Conservation (phyloP, 345 rosid species). For the Gossypium mustelinum region DNA sequence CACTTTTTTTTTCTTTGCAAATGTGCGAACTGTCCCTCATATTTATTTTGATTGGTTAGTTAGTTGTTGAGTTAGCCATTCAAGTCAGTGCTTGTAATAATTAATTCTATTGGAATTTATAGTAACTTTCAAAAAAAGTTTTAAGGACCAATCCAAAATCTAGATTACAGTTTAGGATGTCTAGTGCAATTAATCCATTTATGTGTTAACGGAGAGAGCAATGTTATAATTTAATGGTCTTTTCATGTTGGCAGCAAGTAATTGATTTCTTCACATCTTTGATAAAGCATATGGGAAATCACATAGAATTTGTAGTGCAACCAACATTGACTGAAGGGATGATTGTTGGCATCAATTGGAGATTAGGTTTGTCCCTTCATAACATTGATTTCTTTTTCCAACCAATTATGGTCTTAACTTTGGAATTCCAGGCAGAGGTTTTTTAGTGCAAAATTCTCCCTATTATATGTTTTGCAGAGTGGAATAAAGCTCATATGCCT, state of each 20-base stretch:
- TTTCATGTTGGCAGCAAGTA: slow-evolving; percentile 48
- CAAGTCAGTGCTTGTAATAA: too few species aligned
- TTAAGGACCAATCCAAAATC: too few species aligned
- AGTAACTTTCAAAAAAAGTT: too few species aligned
- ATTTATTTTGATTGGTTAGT: too few species aligned
- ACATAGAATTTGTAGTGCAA: slow-evolving; percentile 46
- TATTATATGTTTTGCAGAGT: slow-evolving; percentile 38
- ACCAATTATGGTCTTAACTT: neutral
- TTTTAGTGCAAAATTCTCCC: neutral
- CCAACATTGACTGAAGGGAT: slow-evolving; percentile 65
- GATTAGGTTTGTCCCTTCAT: slow-evolving; percentile 36
- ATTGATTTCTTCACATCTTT: slow-evolving; percentile 57
- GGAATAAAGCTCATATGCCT: slow-evolving; percentile 49
- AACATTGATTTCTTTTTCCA: neutral
- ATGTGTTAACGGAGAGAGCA: too few species aligned
- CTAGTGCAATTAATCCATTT: too few species aligned
- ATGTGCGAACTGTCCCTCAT: too few species aligned
- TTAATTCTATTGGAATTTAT: too few species aligned
- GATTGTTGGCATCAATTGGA: slow-evolving; percentile 64
- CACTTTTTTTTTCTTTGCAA: too few species aligned
- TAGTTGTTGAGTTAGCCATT: too few species aligned
- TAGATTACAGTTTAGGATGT: too few species aligned
- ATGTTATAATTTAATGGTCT: neutral
- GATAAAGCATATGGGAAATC: slow-evolving; percentile 46
- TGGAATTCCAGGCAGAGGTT: neutral